Evolutionary conservation across 257 asterid species (phyloP).

Genomic region (Gentiana straminea): DNA sequence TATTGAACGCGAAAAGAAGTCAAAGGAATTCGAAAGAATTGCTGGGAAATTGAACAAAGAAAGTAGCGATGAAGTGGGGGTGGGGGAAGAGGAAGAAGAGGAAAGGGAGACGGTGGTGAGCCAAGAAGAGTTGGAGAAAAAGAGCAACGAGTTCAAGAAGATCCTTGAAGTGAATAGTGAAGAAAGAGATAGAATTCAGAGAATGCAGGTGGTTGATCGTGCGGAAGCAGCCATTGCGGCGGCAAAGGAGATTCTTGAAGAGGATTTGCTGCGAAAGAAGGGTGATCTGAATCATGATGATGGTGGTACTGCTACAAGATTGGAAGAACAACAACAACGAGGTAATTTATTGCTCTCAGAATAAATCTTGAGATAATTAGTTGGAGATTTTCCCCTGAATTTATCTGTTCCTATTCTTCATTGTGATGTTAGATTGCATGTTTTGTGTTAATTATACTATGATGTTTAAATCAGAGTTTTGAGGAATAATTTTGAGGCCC

Average conservation of each 20-base stretch:
- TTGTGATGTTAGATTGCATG: too few relatives aligned
- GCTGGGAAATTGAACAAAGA: conserved; percentile 20
- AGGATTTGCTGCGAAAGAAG: conserved; percentile 25
- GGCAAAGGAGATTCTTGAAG: conserved; percentile 60
- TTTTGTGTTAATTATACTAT: too few relatives aligned
- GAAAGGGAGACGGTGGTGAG: conserved; percentile 18
- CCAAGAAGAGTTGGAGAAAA: conserved; percentile 43
- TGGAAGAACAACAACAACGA: conserved; percentile 19
- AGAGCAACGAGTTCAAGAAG: conserved; percentile 53
- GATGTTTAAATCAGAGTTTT: too few relatives aligned
- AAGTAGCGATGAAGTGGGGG: neutral
- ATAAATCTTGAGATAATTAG: neutral
- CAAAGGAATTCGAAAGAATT: conserved; percentile 47
- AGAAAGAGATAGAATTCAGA: conserved; percentile 75
- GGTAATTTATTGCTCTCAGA: conserved; percentile 20
- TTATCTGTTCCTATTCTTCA: too few relatives aligned
- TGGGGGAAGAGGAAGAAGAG: conserved; percentile 12
- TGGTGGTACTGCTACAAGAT: conserved; percentile 10
- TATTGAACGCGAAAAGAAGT: conserved; percentile 52
- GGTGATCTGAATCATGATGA: conserved; percentile 19
- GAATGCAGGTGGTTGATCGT: conserved; percentile 91
- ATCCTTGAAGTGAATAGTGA: conserved; percentile 57
- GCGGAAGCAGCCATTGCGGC: conserved; percentile 98
- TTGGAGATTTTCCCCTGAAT: too few relatives aligned
- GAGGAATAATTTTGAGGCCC: too few relatives aligned